Evolutionary conservation across 2,329 filamentous ascomycete genomes (phyloP).

Genomic region (Fusarium redolens): DNA sequence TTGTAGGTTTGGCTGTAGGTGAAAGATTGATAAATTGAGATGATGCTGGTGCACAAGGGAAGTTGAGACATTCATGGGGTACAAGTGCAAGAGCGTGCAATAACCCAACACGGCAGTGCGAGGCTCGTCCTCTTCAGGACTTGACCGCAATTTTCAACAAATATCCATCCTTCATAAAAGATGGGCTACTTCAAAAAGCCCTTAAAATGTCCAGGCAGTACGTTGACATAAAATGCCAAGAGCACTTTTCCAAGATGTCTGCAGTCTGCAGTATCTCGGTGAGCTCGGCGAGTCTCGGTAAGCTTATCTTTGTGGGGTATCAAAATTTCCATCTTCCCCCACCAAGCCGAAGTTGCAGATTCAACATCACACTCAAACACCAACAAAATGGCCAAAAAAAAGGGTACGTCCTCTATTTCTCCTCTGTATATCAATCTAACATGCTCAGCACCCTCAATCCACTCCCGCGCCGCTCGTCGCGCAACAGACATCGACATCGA

Average conservation of each 20-base stretch:
- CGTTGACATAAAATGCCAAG: neutral
- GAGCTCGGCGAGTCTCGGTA: constrained; percentile 40
- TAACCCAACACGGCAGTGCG: neutral
- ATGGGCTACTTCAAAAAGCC: neutral
- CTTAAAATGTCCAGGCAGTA: neutral
- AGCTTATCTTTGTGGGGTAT: constrained; percentile 45
- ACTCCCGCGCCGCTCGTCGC: constrained; percentile 80
- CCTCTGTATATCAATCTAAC: constrained; percentile 7
- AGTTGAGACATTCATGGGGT: constrained; percentile 13
- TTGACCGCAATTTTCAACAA: neutral
- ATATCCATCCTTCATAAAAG: rapidly evolving
- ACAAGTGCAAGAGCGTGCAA: neutral
- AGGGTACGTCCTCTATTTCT: constrained; percentile 26
- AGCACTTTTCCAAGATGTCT: neutral
- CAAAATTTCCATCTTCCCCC: constrained; percentile 43
- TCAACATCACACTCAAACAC: constrained; percentile 25
- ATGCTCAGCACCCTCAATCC: constrained; percentile 67
- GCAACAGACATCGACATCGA: constrained; percentile 77
- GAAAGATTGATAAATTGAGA: neutral
- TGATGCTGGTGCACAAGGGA: constrained; percentile 7
- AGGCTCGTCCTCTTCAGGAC: neutral
- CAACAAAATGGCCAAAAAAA: constrained; percentile 49
- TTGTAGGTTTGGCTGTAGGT: neutral
- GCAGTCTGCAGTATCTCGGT: constrained; percentile 4
- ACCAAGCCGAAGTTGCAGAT: constrained; percentile 32